A percentile compares a stretch with the other conserved stretches of the same genome.
phyloP scores from a whole-genome alignment of 1,284 basidiomycete species.

The Boletus hoseneyae region DNA sequence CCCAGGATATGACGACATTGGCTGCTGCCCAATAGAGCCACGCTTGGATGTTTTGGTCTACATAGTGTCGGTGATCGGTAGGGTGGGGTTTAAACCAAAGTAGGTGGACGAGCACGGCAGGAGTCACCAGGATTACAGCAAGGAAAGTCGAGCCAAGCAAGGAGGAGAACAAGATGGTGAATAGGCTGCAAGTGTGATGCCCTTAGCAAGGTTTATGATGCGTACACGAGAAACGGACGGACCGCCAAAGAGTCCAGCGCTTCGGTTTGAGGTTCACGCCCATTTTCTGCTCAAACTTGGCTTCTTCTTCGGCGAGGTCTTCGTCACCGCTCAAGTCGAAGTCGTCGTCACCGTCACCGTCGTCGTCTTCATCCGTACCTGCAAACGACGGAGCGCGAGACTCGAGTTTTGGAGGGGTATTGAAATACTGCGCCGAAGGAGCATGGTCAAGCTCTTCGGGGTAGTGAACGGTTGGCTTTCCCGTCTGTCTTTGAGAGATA shows the following conservation, averaged over 20 bases:
- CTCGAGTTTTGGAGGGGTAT: slow-evolving; percentile 25
- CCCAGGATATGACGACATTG: slow-evolving; percentile 74
- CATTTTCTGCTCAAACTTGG: slow-evolving; percentile 58
- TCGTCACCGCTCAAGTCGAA: slow-evolving; percentile 76
- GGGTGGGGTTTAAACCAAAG: slow-evolving; percentile 63
- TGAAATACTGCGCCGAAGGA: slow-evolving; percentile 24
- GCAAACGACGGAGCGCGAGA: slow-evolving; percentile 47
- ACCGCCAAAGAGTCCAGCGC: slow-evolving; percentile 58
- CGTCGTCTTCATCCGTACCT: slow-evolving; percentile 58
- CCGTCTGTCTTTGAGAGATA: slow-evolving; percentile 8
- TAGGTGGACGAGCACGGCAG: slow-evolving; percentile 61
- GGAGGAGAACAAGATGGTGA: slow-evolving; percentile 64
- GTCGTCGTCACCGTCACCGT: slow-evolving; percentile 30
- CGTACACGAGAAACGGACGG: slow-evolving; percentile 20
- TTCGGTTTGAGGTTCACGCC: slow-evolving; percentile 44
- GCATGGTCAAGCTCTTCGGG: slow-evolving; percentile 36
- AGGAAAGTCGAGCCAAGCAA: slow-evolving; percentile 67
- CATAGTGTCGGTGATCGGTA: slow-evolving; percentile 52
- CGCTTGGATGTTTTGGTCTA: slow-evolving; percentile 65
- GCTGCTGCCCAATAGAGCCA: slow-evolving; percentile 79
- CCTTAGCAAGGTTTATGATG: slow-evolving; percentile 3
- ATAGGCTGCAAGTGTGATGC: slow-evolving; percentile 39
- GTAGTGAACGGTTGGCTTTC: slow-evolving; percentile 52
- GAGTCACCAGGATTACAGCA: slow-evolving; percentile 55
- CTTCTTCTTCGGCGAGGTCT: slow-evolving; percentile 63